These are phyloP conservation scores for Melanopsichium pennsylvanicum DNA, from an alignment of 1,284 basidiomycete genomes.

Conservation along the genomic window DNA sequence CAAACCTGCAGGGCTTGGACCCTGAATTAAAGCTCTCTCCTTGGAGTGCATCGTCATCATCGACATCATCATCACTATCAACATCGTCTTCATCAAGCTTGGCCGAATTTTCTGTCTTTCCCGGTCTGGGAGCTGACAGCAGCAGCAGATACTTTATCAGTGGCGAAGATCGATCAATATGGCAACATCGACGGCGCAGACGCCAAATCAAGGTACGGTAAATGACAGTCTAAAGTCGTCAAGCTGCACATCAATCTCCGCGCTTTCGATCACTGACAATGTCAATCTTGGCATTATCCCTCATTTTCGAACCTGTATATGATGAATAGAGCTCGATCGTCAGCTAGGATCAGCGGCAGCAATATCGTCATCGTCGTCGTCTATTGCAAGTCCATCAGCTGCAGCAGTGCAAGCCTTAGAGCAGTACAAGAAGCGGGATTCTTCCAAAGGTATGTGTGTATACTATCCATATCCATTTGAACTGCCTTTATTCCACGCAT, in stretches of 20 bases:
- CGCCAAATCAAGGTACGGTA: conserved; percentile 32
- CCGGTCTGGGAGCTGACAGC: too few species aligned
- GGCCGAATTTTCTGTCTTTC: too few species aligned
- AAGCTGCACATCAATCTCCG: too few species aligned
- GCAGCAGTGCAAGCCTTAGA: conserved; percentile 53
- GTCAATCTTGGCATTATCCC: too few species aligned
- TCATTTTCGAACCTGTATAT: too few species aligned
- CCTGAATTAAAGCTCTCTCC: conserved; percentile 9
- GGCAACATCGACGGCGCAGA: conserved; percentile 5
- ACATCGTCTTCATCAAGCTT: neutral
- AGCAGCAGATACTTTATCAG: too few species aligned
- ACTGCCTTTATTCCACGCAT: too few species aligned
- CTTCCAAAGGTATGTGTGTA: conserved; percentile 55
- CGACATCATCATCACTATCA: neutral
- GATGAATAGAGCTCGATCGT: conserved; percentile 24
- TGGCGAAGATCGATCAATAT: neutral
- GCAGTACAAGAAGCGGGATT: conserved; percentile 60
- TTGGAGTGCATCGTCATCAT: neutral
- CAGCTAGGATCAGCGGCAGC: conserved; percentile 25
- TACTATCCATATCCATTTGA: too few species aligned
- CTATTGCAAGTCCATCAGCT: conserved; percentile 11
- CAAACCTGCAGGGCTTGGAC: conserved; percentile 8
- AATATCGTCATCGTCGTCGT: neutral
- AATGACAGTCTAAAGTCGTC: too few species aligned
- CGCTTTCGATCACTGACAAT: too few species aligned